Evolutionary conservation across 805 yeast species (phyloP), one percentile per base, ranked within the genome.

Genomic region (Candida quercuum): DNA sequence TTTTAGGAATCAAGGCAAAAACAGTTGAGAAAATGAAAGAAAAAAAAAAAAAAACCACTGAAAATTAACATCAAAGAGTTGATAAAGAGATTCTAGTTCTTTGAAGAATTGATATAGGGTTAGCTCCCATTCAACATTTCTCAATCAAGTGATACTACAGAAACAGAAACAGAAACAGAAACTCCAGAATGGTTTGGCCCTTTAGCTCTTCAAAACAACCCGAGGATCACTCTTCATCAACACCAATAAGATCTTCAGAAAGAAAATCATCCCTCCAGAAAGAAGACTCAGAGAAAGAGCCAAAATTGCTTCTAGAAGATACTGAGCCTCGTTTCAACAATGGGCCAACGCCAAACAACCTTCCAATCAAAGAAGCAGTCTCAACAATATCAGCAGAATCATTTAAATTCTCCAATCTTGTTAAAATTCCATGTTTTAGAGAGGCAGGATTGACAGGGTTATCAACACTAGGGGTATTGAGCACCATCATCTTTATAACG

Each of bases 391-490:
- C 66, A 17, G 32, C 61, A 17, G 61, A 71, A 0, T 86, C 81
- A 46, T 78, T 84, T 50, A 57, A 67, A 3, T 47, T 78, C 6
- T 66, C 65, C 6, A 71, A 69, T 29, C 62, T 80, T 35, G 64
- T 75, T 3, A 59, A 63, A 33, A 81, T 83, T 51, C 93, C 94
- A 3, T 85, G 94, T 52, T 82, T 85, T 53, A 63, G 93, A 45
- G 89, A 83, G 36, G 86, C 93, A 0, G 85, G 84, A 46, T 59
- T 85, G 37, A 69, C 87, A 1, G 94, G 94, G 7, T 74, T 84
- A 41, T 75, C 81, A 17, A 73, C 86, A 13, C 71, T 83, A 72
- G 81, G 80, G 28, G 86, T 84, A 0, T 64, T 81, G 27, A 83
- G 86, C 0, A 63, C 79, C 0, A 78, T 81, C 21, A 79, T 84